phyloP scores from a whole-genome alignment of 768 basidiomycete genomes.

The Rubroboletus satanas region DNA sequence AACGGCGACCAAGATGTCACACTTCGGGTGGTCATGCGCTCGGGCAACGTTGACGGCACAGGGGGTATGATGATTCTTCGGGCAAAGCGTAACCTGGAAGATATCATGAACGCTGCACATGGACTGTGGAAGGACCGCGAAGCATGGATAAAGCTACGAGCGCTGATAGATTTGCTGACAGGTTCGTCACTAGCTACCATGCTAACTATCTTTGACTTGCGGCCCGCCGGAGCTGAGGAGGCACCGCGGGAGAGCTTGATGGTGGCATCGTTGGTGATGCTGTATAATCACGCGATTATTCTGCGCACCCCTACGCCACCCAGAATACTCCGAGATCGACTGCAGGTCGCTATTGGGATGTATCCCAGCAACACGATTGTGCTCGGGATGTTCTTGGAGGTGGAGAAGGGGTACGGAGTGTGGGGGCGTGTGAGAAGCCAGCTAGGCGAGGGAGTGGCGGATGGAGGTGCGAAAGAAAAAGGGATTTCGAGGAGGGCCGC shows the following conservation, averaged over 20 bases:
- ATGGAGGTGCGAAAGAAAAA: constrained; percentile 44
- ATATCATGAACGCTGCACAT: constrained; percentile 33
- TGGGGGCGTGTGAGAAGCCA: constrained; percentile 69
- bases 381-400: constrained; percentile 70
- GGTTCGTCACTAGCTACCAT: constrained; percentile 38
- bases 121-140: constrained; percentile 54
- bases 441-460: constrained; percentile 42
- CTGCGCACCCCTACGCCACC: constrained; percentile 60
- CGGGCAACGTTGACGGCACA: constrained; percentile 50
- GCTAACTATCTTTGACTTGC: constrained; percentile 37
- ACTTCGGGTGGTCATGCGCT: constrained; percentile 49
- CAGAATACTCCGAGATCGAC: constrained; percentile 52
- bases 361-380: constrained; percentile 72
- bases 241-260: constrained; percentile 47
- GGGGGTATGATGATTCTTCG: constrained; percentile 56
- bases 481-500: constrained; percentile 53
- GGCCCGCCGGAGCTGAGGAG: constrained; percentile 18
- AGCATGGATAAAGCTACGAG: constrained; percentile 62
- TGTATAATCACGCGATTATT: constrained; percentile 55
- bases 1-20: constrained; percentile 46
- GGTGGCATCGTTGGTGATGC: constrained; percentile 51
- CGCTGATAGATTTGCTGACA: constrained; percentile 61
- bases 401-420: constrained; percentile 70
- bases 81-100: constrained; percentile 61
- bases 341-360: constrained; percentile 47